phyloP scores from a whole-genome alignment of 2,329 filamentous ascomycete species.

The Microdochium nivale region DNA sequence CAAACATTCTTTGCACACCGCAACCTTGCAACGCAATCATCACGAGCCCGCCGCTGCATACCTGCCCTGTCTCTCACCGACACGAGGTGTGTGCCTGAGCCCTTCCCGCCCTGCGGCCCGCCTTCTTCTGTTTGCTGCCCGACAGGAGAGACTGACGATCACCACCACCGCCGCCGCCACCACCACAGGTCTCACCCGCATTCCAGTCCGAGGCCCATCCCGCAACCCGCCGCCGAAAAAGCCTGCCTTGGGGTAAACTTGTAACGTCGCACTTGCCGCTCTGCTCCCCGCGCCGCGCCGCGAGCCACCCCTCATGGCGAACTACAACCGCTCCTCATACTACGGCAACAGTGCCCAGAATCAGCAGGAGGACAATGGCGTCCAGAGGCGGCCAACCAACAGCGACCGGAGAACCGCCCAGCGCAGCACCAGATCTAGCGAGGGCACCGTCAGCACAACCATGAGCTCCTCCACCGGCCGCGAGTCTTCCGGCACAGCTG shows the following conservation, averaged over 20 bases:
- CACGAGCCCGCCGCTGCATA: no score
- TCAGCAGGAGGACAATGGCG: constrained; percentile 15
- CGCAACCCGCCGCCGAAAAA: background rate
- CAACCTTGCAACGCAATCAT: background rate
- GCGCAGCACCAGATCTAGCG: constrained; percentile 61
- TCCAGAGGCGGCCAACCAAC: constrained; percentile 24
- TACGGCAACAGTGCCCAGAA: constrained; percentile 20
- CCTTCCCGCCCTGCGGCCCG: background rate
- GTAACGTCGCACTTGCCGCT: background rate
- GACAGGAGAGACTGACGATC: background rate
- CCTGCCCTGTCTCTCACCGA: no score
- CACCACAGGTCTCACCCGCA: background rate
- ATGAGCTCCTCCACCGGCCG: constrained; percentile 67
- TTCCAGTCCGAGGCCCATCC: background rate
- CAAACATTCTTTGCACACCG: background rate
- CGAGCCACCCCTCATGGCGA: constrained; percentile 32
- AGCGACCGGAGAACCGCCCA: constrained; percentile 31
- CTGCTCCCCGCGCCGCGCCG: background rate
- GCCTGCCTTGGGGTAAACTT: background rate
- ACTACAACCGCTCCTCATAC: constrained; percentile 46
- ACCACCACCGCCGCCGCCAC: background rate
- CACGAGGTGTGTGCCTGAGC: background rate
- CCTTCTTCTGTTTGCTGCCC: background rate
- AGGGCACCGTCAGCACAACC: constrained; percentile 82
- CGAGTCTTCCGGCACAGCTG: constrained; percentile 72